A percentile compares a stretch with the other conserved stretches of the same genome.
phyloP scores from a whole-genome alignment of 805 yeast species.

The Cyberlindnera galapagoensis region DNA sequence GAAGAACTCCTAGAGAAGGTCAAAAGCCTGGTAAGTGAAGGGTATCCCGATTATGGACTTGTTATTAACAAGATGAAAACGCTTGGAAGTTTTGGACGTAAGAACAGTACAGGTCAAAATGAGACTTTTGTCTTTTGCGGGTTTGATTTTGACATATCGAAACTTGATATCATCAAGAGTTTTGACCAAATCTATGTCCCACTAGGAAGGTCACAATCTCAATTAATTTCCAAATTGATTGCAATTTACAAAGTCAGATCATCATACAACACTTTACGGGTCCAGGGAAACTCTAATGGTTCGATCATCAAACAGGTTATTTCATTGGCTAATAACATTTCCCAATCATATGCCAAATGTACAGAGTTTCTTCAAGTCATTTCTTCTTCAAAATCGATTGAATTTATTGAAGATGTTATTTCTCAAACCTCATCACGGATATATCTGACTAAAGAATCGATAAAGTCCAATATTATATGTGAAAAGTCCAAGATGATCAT shows the following conservation, averaged over 20 bases:
- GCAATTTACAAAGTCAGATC: conserved; percentile 28
- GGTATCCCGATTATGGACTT: conserved; percentile 31
- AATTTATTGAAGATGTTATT: conserved; percentile 7
- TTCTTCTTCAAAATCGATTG: no score
- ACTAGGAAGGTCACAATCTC: conserved; percentile 9
- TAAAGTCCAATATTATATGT: no score
- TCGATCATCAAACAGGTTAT: conserved; percentile 20
- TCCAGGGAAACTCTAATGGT: conserved; percentile 14
- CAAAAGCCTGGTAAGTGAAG: conserved; percentile 25
- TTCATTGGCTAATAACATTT: conserved; percentile 13
- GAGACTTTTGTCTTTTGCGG: conserved; percentile 35
- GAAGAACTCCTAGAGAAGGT: conserved; percentile 25
- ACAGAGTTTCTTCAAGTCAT: no score
- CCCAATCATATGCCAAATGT: conserved; percentile 12
- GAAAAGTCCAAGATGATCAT: conserved; percentile 1
- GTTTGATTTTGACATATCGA: conserved; percentile 27
- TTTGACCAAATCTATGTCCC: conserved; percentile 16
- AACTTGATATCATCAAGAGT: conserved; percentile 31
- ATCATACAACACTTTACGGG: conserved; percentile 24
- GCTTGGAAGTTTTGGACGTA: conserved; percentile 26
- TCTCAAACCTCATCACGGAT: no score
- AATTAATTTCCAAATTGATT: conserved; percentile 7
- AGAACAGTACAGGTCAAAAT: neutral
- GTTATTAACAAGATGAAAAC: conserved; percentile 31
- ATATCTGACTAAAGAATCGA: no score